Conservation (phyloP, 2,329 filamentous ascomycete species). For the Pestalotiopsis sp. region DNA sequence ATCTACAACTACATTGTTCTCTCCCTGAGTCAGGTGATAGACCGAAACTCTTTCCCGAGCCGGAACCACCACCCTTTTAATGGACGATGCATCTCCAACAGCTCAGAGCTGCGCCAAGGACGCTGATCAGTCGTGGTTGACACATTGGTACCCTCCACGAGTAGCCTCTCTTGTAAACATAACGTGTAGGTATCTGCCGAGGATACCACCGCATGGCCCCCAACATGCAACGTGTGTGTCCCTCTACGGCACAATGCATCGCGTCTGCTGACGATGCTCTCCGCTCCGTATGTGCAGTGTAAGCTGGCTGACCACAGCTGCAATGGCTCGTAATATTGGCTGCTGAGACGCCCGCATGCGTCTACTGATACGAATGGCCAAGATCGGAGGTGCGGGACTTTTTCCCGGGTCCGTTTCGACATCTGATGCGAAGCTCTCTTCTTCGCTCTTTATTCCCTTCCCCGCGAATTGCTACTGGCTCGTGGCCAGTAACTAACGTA, state of each 20-base stretch:
- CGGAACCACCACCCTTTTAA: background rate
- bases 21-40: background rate
- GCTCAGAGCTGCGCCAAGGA: background rate
- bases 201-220: background rate
- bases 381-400: background rate
- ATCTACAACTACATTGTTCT: background rate
- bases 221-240: background rate
- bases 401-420: background rate
- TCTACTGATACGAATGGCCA: background rate
- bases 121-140: background rate
- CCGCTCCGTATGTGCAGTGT: background rate
- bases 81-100: background rate
- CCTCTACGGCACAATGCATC: background rate
- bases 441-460: background rate
- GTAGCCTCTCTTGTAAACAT: background rate
- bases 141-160: background rate
- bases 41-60: background rate
- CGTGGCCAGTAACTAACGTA: background rate
- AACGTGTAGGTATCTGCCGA: background rate
- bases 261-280: background rate
- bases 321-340: conserved; percentile 1
- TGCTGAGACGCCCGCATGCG: background rate
- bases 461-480: background rate
- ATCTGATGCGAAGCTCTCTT: background rate
- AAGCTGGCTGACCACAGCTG: background rate